Base-by-base conservation (phyloP, 768 basidiomycete genomes). In the Naganishia kalamii region DNA sequence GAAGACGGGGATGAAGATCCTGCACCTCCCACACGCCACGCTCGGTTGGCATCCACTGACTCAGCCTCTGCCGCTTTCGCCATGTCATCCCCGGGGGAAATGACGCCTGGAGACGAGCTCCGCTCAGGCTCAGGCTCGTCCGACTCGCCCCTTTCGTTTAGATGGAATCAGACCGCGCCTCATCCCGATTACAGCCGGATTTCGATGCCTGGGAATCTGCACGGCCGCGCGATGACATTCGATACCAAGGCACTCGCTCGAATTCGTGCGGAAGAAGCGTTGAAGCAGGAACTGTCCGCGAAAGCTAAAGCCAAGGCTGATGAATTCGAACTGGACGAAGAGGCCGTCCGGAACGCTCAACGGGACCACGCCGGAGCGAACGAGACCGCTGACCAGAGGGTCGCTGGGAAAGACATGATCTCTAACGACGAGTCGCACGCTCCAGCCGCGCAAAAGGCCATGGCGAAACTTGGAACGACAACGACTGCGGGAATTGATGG, bases 351-450 rank as follows among this genome's bases (percentile, higher is more conserved):
- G 10, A 37, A 57, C 25, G 54, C 54, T 1, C 54, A 57, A 40
- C 54, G 54, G 21, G 54, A 57, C 17, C 35, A 11, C 13, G 21
- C 35, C 17, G 54, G 40, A 2, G 23, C 11, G 12, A 10, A 41
- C 2, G n/a, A 33, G 6, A 17, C 1, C 32, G 5, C n/a, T 37
- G 21, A 19, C 11, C 29, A 40, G n/a, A 75, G 76, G 3, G 66
- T 79, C 12, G 50, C 70, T 41, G 63, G 79, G 11, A 75, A 74
- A 62, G 79, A 80, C 51, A 77, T 76, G 10, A 50, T 52, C 10
- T 33, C 54, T 23, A 35, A 41, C 13, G 54, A 57, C 23, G 54
- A 57, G 35, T 23, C 35, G 25, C 32, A 40, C 27, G 54, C 54
- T 10, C 54, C 54, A 23, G 54, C 54, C 2, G 37, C 35, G 23